Base-by-base conservation (phyloP, 768 basidiomycete species). In the Suillus subluteus region DNA sequence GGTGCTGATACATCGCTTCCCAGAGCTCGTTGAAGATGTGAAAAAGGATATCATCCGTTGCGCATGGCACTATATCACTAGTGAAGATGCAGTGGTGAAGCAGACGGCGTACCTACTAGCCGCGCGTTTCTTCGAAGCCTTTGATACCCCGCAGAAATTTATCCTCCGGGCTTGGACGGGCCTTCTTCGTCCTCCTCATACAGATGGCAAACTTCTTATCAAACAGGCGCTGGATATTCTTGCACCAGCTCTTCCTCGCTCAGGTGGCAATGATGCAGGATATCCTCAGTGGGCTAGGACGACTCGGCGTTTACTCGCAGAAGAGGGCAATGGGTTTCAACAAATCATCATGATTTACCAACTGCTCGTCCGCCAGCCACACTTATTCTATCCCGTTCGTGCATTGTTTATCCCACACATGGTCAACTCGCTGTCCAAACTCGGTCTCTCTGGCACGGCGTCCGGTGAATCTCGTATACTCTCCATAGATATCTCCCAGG, bases 31-130 rank as follows among this genome's bases (percentile, higher is more conserved):
- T 52, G 88, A 87, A 66, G 91, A 94, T 55, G 87, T 86, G 44
- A 88, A 92, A 78, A 98, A 96, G 76, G 94, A 96, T 67, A 89
- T 99, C 70, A 96, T 98, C 80, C 93, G 91, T 75, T 91, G 92
- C 65, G 94, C 95, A 23, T 98, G 95, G 95, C 86, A 90, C 72
- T 93, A 90, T 71, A 92, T 96, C 70, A 86, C 85, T 7, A 89
- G 83, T 64, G 94, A 97, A 50, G 98, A 99, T 75, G 86, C 91
- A 6, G 88, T 96, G 23, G 94, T 98, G 73, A 96, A 95, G 76
- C 94, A 98, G 76, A 93, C 93, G 11, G 92, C 95, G 0, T 95
- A 95, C 75, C 86, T 98, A 43, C 84, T 99, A 7, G 89, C 93
- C 41, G 95, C 98, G 46, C 88, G 91, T 40, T 99, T 99, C 83